phyloP scores from a whole-genome alignment of 2,329 filamentous ascomycete species.

The Fusarium sp. region DNA sequence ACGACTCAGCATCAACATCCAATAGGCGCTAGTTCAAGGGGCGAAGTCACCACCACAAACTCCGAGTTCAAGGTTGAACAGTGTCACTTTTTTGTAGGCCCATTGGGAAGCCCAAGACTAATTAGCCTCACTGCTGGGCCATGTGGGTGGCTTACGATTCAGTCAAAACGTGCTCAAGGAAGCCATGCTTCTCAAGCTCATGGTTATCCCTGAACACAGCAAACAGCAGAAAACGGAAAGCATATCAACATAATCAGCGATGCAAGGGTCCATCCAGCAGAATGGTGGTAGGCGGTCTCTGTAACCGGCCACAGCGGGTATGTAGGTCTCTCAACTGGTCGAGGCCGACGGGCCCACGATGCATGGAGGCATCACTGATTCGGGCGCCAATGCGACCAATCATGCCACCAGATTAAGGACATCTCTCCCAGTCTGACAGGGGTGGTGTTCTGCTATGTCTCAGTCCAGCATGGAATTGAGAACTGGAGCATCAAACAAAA shows the following conservation, averaged over 20 bases:
- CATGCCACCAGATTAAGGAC: conserved; percentile 39
- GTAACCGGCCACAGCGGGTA: conserved; percentile 47
- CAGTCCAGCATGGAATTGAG: conserved; percentile 25
- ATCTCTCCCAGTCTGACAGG: conserved; percentile 37
- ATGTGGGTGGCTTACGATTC: conserved; percentile 11
- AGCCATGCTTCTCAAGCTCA: conserved; percentile 5
- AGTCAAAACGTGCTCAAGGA: conserved; percentile 14
- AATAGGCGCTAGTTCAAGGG: conserved; percentile 25
- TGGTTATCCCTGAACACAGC: conserved; percentile 5
- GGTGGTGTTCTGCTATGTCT: conserved; percentile 40
- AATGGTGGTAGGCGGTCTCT: conserved; percentile 34
- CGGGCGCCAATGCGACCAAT: conserved; percentile 57
- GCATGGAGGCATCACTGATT: conserved; percentile 48
- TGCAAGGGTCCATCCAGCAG: conserved; percentile 37
- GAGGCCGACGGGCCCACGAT: conserved; percentile 41
- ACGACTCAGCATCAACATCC: conserved; percentile 25
- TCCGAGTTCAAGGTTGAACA: conserved; percentile 1
- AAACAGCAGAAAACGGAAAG: conserved; percentile 10
- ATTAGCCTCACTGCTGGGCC: conserved; percentile 12
- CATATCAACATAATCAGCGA: conserved; percentile 12
- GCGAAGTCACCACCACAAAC: conserved; percentile 13
- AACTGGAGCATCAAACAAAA: background rate
- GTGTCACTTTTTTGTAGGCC: background rate
- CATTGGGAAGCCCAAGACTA: conserved; percentile 7
- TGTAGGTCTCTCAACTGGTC: conserved; percentile 50